These are phyloP conservation scores for Circinella minor DNA, from an alignment of 371 early-diverging fungal species.

Conservation along the genomic window DNA sequence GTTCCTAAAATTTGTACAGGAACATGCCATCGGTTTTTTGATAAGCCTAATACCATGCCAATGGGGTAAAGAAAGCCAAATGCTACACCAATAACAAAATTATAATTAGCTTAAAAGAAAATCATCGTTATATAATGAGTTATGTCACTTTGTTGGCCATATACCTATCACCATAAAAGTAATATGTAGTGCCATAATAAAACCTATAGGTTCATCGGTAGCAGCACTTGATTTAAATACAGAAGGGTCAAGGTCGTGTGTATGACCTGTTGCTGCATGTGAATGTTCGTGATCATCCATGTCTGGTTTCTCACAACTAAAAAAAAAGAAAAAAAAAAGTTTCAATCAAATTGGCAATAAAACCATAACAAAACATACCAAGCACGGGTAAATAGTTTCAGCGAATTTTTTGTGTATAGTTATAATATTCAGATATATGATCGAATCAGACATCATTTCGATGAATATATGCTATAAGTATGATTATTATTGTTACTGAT, in stretches of 20 bases:
- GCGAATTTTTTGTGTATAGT: too few relatives aligned
- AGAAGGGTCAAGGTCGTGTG: slow-evolving; percentile 44
- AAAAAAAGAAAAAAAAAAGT: too few relatives aligned
- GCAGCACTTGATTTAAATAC: slow-evolving; percentile 43
- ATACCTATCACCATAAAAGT: slow-evolving; percentile 46
- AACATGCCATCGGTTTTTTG: slow-evolving; percentile 65
- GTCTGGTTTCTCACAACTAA: too few relatives aligned
- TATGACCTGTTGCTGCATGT: slow-evolving; percentile 35
- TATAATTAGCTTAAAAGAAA: background rate
- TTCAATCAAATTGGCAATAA: too few relatives aligned
- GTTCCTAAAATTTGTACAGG: slow-evolving; percentile 63
- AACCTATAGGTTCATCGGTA: slow-evolving; percentile 52
- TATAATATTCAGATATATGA: too few relatives aligned
- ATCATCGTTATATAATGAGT: background rate
- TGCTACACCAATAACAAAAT: slow-evolving; percentile 14
- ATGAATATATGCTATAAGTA: too few relatives aligned
- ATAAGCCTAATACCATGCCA: slow-evolving; percentile 67
- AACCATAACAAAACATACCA: too few relatives aligned
- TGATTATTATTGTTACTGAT: too few relatives aligned
- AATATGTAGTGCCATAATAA: slow-evolving; percentile 54
- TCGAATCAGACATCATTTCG: too few relatives aligned
- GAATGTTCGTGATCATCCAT: slow-evolving; percentile 34
- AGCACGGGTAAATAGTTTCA: too few relatives aligned
- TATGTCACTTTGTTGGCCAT: background rate
- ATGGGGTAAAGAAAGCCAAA: slow-evolving; percentile 53